Evolutionary conservation across 441 rosid species (phyloP), one percentile per base, ranked within the genome.

Genomic region (Macaranga tanarius): DNA sequence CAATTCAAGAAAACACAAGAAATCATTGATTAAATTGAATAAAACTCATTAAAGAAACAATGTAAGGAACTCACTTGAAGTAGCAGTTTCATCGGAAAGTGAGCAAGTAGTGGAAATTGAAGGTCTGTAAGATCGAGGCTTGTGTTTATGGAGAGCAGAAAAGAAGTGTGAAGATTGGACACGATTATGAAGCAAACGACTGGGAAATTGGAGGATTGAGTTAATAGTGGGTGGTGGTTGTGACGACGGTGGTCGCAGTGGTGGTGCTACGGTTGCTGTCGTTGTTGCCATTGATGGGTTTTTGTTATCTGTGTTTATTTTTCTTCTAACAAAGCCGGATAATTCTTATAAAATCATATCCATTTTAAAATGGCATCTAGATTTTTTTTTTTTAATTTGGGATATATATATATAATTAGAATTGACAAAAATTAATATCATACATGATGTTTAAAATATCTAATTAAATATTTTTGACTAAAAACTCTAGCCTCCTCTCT

Each of bases 1-100:
- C 58, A 34, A 48, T 45, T 28, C 8, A 42, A 13, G 31, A 48
- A 61, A 66, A 76, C 47, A 42, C 11, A 42, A 1, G 13, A 4
- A 26, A 12, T 42, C 34, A 63, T 2, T n/a, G 16, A 31, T 7
- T 9, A 25, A 63, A 42, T 40, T 42, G 6, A 42, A 42, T 2
- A 63, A 42, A 63, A 42, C 8, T 10, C 40, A 38, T 5, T 1
- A 26, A 10, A 0, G 13, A 63, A 38, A 31, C 10, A 51, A 25
- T 13, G 25, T 50, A 64, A 42, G 16, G 70, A 76, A 84, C 84
- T 81, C 76, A 85, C 93, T 57, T 77, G 81, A 73, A 58, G 79
- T 55, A 23, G 63, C 3, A 13, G 80, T 52, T 55, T 84, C 88
- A 65, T 82, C 85, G 19, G 88, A 71, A 76, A 81, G 76, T 62